Evolutionary conservation across 805 yeast species (phyloP).

Genomic region (Pichia phayaonensis): DNA sequence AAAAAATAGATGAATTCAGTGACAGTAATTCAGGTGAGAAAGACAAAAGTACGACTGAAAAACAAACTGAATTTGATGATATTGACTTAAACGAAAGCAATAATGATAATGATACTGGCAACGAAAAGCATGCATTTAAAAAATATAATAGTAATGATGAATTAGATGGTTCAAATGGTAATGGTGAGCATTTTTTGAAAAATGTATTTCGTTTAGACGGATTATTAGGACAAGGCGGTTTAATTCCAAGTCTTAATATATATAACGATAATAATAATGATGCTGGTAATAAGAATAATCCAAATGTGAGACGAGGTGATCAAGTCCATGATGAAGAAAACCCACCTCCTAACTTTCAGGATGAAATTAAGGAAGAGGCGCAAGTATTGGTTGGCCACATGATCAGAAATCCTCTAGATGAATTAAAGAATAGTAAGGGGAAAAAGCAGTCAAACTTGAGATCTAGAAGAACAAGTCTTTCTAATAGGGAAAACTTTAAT

Average conservation of each 20-base stretch:
- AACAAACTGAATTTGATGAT: neutral
- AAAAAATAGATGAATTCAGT: neutral
- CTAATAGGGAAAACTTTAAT: neutral
- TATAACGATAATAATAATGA: neutral
- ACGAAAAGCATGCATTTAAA: neutral
- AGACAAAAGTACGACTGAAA: neutral
- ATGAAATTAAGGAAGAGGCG: slow-evolving; percentile 47
- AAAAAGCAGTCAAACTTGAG: neutral
- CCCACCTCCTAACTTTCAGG: slow-evolving; percentile 13
- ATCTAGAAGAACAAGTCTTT: no score
- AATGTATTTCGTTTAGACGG: slow-evolving; percentile 13
- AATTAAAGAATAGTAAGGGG: slow-evolving; percentile 12
- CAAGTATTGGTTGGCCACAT: slow-evolving; percentile 35
- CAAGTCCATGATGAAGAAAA: slow-evolving; percentile 15
- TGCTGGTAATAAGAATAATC: neutral
- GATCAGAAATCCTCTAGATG: slow-evolving; percentile 16
- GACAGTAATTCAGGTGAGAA: neutral
- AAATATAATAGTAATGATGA: no score
- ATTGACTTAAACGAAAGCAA: neutral
- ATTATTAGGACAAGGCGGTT: slow-evolving; percentile 11
- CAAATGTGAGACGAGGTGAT: neutral
- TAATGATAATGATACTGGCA: neutral
- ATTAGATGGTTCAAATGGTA: neutral
- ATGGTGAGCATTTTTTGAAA: slow-evolving; percentile 7
- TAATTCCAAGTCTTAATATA: slow-evolving; percentile 8